Percentiles rank a stretch among this genome's conserved stretches.
phyloP scores from a whole-genome alignment of 176 grass and related monocot species.

The Zea mays region DNA sequence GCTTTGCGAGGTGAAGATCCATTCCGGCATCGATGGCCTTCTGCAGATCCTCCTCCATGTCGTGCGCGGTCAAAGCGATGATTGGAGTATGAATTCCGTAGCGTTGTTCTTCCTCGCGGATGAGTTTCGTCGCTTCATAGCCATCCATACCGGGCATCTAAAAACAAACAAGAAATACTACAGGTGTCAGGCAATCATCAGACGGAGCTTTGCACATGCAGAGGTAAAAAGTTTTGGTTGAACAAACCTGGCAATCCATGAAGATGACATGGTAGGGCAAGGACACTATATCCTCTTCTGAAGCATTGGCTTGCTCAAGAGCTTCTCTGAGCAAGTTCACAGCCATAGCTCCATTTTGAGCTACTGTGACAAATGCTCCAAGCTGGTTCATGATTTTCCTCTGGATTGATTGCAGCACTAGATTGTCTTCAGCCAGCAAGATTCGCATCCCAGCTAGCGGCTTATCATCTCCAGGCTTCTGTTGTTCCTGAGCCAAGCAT shows the following conservation, averaged over 20 bases:
- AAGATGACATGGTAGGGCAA: conserved; percentile 57
- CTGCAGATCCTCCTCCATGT: conserved; percentile 37
- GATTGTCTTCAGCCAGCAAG: conserved; percentile 57
- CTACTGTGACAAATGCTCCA: conserved; percentile 55
- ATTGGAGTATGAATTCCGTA: conserved; percentile 51
- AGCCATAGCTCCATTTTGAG: conserved; percentile 49
- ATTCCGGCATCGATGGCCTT: conserved; percentile 48
- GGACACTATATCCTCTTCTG: background rate
- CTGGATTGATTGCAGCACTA: conserved; percentile 42
- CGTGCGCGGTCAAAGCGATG: conserved; percentile 55
- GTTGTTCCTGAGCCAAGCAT: background rate
- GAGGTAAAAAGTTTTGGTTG: background rate
- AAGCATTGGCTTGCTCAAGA: conserved; percentile 26
- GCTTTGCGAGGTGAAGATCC: conserved; percentile 61
- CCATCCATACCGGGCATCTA: conserved; percentile 82
- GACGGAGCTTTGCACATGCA: background rate
- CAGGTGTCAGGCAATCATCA: background rate
- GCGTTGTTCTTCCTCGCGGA: conserved; percentile 57
- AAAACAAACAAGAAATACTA: background rate
- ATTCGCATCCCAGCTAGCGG: conserved; percentile 7
- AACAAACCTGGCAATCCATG: conserved; percentile 74
- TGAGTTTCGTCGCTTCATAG: conserved; percentile 61
- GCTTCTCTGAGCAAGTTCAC: conserved; percentile 51
- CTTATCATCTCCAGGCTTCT: conserved; percentile 29
- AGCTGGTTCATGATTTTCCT: conserved; percentile 41